These are phyloP conservation scores for Puccinia coronata DNA, from an alignment of 1,284 basidiomycete species.

Conservation along the genomic window DNA sequence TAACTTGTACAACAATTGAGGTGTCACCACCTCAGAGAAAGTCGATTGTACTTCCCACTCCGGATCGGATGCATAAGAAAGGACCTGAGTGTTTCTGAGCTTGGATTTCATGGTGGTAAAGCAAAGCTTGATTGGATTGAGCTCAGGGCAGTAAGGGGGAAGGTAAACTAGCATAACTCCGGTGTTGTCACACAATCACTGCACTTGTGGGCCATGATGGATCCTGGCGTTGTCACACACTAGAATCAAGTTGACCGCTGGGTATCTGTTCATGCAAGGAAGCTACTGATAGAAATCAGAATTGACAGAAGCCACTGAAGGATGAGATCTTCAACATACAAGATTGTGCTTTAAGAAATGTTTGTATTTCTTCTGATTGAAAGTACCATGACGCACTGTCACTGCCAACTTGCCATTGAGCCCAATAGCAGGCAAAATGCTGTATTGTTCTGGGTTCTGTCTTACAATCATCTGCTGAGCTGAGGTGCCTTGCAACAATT, in stretches of 20 bases:
- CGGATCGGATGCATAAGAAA: background rate
- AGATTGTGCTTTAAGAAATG: background rate
- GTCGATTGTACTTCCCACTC: background rate
- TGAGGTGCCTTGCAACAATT: background rate
- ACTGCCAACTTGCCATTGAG: background rate
- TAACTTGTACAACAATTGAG: background rate
- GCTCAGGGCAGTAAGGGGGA: conserved; percentile 22
- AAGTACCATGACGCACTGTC: background rate
- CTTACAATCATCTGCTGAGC: background rate
- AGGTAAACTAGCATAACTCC: conserved; percentile 13
- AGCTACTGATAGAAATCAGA: background rate
- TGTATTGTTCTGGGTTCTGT: background rate
- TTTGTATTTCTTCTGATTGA: background rate
- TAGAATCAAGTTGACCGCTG: background rate
- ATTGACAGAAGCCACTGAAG: background rate
- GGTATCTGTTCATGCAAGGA: background rate
- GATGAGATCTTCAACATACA: background rate
- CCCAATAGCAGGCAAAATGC: background rate
- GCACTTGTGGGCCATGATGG: background rate
- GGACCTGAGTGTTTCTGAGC: background rate
- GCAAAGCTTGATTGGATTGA: no score
- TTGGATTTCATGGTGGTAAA: background rate
- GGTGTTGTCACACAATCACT: background rate
- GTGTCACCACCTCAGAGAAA: background rate
- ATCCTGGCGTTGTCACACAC: background rate